Percentiles rank a stretch among this genome's conserved stretches.
Conservation (phyloP, 2,329 filamentous ascomycete species). For the Xylaria arbuscula region DNA sequence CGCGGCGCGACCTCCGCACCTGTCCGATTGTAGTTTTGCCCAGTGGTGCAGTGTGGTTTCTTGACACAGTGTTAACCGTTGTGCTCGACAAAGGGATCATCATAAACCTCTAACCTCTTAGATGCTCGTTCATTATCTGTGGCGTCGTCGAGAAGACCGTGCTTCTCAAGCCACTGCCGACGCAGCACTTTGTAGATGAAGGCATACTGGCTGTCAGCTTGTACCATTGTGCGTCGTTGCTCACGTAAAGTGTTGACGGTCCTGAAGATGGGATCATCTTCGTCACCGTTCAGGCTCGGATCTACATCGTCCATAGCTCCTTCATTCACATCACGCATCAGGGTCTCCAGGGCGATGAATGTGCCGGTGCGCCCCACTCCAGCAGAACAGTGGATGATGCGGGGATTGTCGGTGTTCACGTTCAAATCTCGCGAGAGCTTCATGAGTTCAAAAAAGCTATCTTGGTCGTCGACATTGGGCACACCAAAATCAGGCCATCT, state of each 20-base stretch:
- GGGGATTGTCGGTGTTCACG: slow-evolving; percentile 70
- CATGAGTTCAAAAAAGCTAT: slow-evolving; percentile 76
- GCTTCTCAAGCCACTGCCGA: slow-evolving; percentile 77
- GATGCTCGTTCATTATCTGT: slow-evolving; percentile 57
- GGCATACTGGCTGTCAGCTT: slow-evolving; percentile 82
- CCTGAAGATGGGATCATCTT: slow-evolving; percentile 76
- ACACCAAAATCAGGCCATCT: slow-evolving; percentile 93
- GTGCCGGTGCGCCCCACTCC: slow-evolving; percentile 95
- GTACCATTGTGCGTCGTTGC: slow-evolving; percentile 96
- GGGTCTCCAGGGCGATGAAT: slow-evolving; percentile 94
- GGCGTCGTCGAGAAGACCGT: slow-evolving; percentile 55
- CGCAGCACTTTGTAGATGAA: slow-evolving; percentile 91
- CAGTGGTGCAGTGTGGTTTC: slow-evolving; percentile 25
- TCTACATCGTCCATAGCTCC: slow-evolving; percentile 71
- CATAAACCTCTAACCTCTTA: slow-evolving; percentile 62
- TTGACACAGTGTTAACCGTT: slow-evolving; percentile 42
- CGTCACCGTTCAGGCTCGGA: slow-evolving; percentile 41
- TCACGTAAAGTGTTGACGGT: slow-evolving; percentile 84
- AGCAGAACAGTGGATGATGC: slow-evolving; percentile 88
- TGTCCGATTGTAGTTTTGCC: slow-evolving; percentile 24
- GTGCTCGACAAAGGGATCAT: slow-evolving; percentile 57
- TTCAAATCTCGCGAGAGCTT: slow-evolving; percentile 71
- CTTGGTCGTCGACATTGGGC: slow-evolving; percentile 74
- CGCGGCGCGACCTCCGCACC: slow-evolving; percentile 27
- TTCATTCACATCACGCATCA: slow-evolving; percentile 82